phyloP scores from a whole-genome alignment of 192 early-diverging fungal species.

The Martensiomyces pterosporus region DNA sequence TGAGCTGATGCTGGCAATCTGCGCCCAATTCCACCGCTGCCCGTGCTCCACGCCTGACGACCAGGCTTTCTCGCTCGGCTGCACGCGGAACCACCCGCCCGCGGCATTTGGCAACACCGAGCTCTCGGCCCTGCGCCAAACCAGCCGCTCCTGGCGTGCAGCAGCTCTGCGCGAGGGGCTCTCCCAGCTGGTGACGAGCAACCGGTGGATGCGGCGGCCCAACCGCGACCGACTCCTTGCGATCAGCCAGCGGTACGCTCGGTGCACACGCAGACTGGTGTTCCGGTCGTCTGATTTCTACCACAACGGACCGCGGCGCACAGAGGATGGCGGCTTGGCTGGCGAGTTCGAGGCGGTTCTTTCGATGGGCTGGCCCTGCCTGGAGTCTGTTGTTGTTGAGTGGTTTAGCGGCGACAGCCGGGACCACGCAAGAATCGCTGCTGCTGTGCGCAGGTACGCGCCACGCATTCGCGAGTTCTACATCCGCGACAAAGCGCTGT shows the following conservation, averaged over 20 bases:
- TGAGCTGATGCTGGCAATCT: conserved; percentile 32
- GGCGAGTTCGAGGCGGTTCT: conserved; percentile 31
- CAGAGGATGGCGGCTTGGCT: conserved; percentile 6
- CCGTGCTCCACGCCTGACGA: conserved; percentile 13
- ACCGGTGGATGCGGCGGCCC: conserved; percentile 35
- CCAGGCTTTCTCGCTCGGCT: conserved; percentile 14
- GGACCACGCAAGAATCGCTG: conserved; percentile 25
- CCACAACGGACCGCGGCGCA: conserved; percentile 15
- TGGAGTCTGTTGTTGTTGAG: conserved; percentile 30
- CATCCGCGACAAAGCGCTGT: conserved; percentile 32
- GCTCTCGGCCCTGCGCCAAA: conserved; percentile 32
- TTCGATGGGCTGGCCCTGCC: conserved; percentile 24
- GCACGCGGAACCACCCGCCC: conserved; percentile 32
- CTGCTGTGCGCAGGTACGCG: conserved; percentile 17
- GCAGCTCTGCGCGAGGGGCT: conserved; percentile 33
- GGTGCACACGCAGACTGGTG: conserved; percentile 28
- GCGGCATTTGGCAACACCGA: conserved; percentile 21
- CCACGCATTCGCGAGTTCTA: conserved; percentile 25
- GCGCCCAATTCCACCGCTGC: conserved; percentile 22
- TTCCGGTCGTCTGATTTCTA: conserved; percentile 33
- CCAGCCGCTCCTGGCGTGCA: conserved; percentile 28
- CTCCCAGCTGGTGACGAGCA: conserved; percentile 35
- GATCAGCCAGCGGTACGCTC: conserved; percentile 8
- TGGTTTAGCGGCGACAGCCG: conserved; percentile 28
- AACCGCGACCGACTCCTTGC: conserved; percentile 13